phyloP scores from a whole-genome alignment of 169 alveolate genomes.

The Plasmodium ovale region DNA sequence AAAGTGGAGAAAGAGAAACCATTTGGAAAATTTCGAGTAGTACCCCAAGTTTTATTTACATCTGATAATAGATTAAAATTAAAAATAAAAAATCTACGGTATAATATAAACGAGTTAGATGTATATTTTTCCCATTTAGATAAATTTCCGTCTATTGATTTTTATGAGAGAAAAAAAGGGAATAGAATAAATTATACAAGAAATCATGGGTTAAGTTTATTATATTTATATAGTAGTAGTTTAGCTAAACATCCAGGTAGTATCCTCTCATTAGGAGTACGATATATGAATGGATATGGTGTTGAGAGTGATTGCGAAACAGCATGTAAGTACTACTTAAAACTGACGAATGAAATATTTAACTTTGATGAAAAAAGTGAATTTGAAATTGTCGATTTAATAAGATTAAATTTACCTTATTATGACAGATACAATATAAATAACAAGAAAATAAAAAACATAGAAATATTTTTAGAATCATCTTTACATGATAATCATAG shows the following conservation, averaged over 20 bases:
- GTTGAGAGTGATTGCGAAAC: slow-evolving; percentile 63
- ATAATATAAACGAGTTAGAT: slow-evolving; percentile 47
- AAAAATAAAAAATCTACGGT: slow-evolving; percentile 46
- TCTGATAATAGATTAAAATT: slow-evolving; percentile 12
- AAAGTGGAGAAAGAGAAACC: background rate
- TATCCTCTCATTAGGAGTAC: slow-evolving; percentile 32
- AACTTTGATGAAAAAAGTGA: slow-evolving; percentile 48
- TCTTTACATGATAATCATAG: slow-evolving; percentile 67
- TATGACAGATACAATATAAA: slow-evolving; percentile 52
- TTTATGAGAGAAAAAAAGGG: background rate
- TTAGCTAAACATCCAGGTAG: slow-evolving; percentile 71
- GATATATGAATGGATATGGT: slow-evolving; percentile 68
- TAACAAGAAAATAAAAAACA: slow-evolving; percentile 57
- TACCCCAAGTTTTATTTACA: slow-evolving; percentile 30
- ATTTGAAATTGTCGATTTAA: slow-evolving; percentile 44
- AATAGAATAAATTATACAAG: background rate
- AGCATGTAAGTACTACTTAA: slow-evolving; percentile 41
- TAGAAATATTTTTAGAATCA: slow-evolving; percentile 61
- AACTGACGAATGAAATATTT: slow-evolving; percentile 37
- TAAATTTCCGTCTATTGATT: slow-evolving; percentile 30
- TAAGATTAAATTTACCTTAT: slow-evolving; percentile 38
- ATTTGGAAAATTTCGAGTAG: background rate
- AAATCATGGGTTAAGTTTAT: slow-evolving; percentile 48
- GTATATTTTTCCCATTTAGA: slow-evolving; percentile 21
- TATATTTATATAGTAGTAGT: slow-evolving; percentile 67